A percentile compares a stretch with the other conserved stretches of the same genome.
Evolutionary conservation across 2,329 filamentous ascomycete genomes (phyloP).

Genomic region (Pseudohalonectria lignicola): DNA sequence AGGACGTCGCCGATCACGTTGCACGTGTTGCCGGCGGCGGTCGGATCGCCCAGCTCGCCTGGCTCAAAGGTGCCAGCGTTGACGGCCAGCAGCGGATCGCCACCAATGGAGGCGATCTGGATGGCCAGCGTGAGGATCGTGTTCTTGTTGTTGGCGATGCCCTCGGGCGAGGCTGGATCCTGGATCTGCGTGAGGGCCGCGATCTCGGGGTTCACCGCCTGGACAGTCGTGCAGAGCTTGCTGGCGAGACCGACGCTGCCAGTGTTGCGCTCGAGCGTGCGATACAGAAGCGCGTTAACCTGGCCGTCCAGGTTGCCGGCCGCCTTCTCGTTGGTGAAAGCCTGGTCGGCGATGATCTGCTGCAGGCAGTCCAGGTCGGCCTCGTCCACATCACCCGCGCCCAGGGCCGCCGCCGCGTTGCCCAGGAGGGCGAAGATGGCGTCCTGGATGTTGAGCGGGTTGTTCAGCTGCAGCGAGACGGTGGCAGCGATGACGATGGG

Average conservation of each 20-base stretch:
- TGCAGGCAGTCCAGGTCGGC: slow-evolving; percentile 45
- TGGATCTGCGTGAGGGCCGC: slow-evolving; percentile 54
- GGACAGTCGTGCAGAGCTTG: slow-evolving; percentile 42
- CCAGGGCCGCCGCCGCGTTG: slow-evolving; percentile 23
- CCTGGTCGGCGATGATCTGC: slow-evolving; percentile 46
- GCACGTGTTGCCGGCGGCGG: slow-evolving; percentile 40
- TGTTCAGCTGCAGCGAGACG: slow-evolving; percentile 27
- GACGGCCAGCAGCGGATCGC: slow-evolving; percentile 49
- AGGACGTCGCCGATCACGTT: slow-evolving; percentile 33
- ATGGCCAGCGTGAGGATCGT: slow-evolving; percentile 47
- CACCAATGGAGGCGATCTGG: slow-evolving; percentile 50
- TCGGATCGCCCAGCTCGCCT: slow-evolving; percentile 31
- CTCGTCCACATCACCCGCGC: slow-evolving; percentile 14
- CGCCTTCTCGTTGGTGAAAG: slow-evolving; percentile 49
- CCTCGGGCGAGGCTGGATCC: slow-evolving; percentile 51
- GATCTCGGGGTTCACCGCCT: slow-evolving; percentile 49
- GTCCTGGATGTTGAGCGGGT: slow-evolving; percentile 34
- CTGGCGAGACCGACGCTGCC: slow-evolving; percentile 44
- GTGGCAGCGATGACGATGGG: slow-evolving; percentile 26
- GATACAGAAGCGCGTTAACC: slow-evolving; percentile 41
- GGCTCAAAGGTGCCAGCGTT: slow-evolving; percentile 53
- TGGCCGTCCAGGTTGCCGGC: slow-evolving; percentile 39
- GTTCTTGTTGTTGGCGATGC: slow-evolving; percentile 38
- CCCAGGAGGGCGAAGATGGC: slow-evolving; percentile 39
- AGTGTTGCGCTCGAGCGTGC: slow-evolving; percentile 50